Base-by-base conservation (phyloP, 2,329 filamentous ascomycete species). In the Lasiodiplodia sp. region DNA sequence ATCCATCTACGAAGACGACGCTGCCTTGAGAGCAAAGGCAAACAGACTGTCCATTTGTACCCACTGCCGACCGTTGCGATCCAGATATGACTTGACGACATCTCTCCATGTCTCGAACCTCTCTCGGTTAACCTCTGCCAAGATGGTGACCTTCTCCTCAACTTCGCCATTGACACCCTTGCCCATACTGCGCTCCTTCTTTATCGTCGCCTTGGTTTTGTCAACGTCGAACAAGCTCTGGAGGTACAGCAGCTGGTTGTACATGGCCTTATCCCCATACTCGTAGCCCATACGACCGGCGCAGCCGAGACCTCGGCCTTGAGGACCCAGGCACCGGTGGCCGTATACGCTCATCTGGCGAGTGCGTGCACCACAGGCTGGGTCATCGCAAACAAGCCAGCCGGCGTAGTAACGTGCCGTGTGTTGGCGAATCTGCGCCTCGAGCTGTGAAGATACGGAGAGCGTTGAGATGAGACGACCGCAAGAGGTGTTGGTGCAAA, bases 261-360 rank as follows among this genome's bases (percentile, higher is more conserved):
- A 98, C 69, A 98, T 86, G 75, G 91, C 91, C 81, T 96, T 95
- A 82, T 98, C 96, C 0, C 87, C 86, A 76, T 92, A 91, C 81
- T 96, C 94, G 78, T 94, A 97, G 25, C 87, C 84, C 94, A 99
- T 98, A 62, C 88, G 88, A 23, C 96, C 96, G 4, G 90, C 83
- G 78, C 96, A 99, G 67, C 93, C 94, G 68, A 90, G 87, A 0
- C 92, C 95, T 3, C 96, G 89, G 1, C 94, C 94, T 73, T 90
- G 91, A 18, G 95, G 93, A 0, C 96, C 96, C 6, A 98, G 85
- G 78, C 96, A 99, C 62, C 94, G 89, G 70, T 91, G 89, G 56
- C 96, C 96, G 78, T 97, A 97, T 49, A 99, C 96, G 74, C 89
- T 92, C 85, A 98, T 94, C 78, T 97, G 93, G 60, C 95, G 88